Conservation (phyloP, 202 grass and related monocot species). For the Bolboschoenoplectus hybrid region DNA sequence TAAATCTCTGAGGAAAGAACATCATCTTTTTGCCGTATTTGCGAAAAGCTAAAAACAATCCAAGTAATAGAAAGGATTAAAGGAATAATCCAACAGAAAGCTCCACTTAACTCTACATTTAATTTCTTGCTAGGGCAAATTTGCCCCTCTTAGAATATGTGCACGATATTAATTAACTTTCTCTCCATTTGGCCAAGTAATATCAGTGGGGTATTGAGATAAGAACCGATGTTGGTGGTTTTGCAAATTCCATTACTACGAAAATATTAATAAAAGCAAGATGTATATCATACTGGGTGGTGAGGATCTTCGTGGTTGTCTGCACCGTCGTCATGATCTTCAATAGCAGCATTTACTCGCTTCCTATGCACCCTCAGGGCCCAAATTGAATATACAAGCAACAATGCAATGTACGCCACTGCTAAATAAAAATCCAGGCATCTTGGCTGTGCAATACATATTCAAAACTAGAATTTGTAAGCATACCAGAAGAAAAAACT, state of each 20-base stretch:
- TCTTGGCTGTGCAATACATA: constrained; percentile 63
- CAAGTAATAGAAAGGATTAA: background rate
- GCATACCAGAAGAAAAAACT: background rate
- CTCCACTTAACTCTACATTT: background rate
- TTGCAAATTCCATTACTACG: constrained; percentile 7
- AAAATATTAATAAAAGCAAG: constrained; percentile 6
- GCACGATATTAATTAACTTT: background rate
- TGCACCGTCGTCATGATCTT: constrained; percentile 48
- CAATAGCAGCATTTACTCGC: constrained; percentile 44
- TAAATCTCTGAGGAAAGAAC: constrained; percentile 28
- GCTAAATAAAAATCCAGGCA: constrained; percentile 93
- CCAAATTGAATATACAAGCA: constrained; percentile 65
- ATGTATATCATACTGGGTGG: constrained; percentile 25
- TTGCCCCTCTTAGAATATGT: background rate
- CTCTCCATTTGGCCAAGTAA: constrained; percentile 9
- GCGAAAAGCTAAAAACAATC: background rate
- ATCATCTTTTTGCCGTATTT: background rate
- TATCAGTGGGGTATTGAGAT: background rate
- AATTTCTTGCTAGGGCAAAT: background rate
- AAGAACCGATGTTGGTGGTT: background rate
- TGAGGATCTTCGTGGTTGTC: constrained; percentile 33
- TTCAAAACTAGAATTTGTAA: constrained; percentile 30
- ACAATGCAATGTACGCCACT: constrained; percentile 58
- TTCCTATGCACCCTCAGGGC: constrained; percentile 51
- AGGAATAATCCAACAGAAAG: background rate